A percentile compares a stretch with the other conserved stretches of the same genome.
Conservation (phyloP, 129 eudicot genomes). For the Flaveria linearis region DNA sequence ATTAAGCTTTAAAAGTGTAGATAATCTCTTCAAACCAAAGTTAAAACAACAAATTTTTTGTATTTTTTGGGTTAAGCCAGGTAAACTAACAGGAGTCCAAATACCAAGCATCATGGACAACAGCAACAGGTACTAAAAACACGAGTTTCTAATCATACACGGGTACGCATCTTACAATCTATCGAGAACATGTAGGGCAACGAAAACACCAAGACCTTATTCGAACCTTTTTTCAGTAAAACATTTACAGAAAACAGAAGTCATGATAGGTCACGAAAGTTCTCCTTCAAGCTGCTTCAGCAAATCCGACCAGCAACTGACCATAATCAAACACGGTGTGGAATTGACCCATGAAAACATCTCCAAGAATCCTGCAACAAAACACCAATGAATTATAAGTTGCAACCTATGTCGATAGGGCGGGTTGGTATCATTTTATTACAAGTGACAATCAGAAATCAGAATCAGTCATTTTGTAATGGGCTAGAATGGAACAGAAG, state of each 20-base stretch:
- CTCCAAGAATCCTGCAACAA: constrained; percentile 88
- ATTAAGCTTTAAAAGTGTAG: too few species aligned
- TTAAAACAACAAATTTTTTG: too few species aligned
- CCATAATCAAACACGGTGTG: constrained; percentile 91
- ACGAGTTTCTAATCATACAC: constrained; percentile 1
- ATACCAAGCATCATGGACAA: not conserved
- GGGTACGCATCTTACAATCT: constrained; percentile 6
- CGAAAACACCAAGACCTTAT: constrained; percentile 12
- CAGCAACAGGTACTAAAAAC: not conserved
- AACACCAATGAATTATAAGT: not conserved
- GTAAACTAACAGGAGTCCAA: too few species aligned
- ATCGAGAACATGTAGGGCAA: constrained; percentile 6
- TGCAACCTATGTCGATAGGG: not conserved
- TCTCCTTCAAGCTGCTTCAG: constrained; percentile 76
- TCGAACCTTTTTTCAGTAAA: not conserved
- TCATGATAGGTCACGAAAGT: not conserved
- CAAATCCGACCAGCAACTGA: constrained; percentile 71
- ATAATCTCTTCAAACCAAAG: not conserved
- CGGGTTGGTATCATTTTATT: not conserved
- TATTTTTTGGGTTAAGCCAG: too few species aligned
- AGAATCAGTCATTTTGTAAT: not conserved
- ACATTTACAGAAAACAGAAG: constrained; percentile 36
- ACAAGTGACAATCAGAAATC: not conserved
- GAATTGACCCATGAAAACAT: constrained; percentile 86
- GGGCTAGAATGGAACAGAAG: not conserved